Conservation (phyloP, 2,329 filamentous ascomycete species). For the Penicillium sclerotigenum region DNA sequence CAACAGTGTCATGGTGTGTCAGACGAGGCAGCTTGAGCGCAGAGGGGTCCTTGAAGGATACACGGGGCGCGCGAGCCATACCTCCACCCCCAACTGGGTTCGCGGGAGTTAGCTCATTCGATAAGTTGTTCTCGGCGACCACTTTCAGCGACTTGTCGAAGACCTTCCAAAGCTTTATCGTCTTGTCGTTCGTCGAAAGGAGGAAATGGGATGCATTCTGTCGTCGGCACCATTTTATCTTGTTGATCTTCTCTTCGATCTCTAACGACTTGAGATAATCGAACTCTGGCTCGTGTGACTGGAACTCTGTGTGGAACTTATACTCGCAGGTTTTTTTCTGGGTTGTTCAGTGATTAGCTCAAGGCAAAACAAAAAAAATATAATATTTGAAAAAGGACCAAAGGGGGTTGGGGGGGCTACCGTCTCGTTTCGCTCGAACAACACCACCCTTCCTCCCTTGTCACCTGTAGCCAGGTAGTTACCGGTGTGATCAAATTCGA, state of each 20-base stretch:
- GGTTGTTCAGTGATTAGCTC: constrained; percentile 31
- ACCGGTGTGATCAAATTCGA: constrained; percentile 53
- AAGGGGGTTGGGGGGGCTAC: constrained; percentile 51
- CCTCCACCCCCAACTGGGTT: constrained; percentile 71
- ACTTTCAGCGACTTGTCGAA: constrained; percentile 99
- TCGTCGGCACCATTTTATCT: constrained; percentile 99
- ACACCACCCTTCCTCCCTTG: constrained; percentile 51
- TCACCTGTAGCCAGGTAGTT: constrained; percentile 54
- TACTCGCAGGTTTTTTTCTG: constrained; percentile 99
- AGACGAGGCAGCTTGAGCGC: constrained; percentile 92
- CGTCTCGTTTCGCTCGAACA: constrained; percentile 78
- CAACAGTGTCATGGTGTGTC: constrained; percentile 97
- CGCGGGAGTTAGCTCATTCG: constrained; percentile 82
- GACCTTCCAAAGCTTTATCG: constrained; percentile 99
- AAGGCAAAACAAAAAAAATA: neutral
- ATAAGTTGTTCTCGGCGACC: constrained; percentile 97
- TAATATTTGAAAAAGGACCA: neutral
- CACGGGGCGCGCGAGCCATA: constrained; percentile 67
- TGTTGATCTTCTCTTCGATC: constrained; percentile 99
- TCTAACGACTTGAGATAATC: constrained; percentile 98
- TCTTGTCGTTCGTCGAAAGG: constrained; percentile 98
- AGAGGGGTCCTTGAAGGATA: constrained; percentile 73
- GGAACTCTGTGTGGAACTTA: constrained; percentile 99
- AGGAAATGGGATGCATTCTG: constrained; percentile 99
- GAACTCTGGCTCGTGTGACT: constrained; percentile 98